Base-by-base conservation (phyloP, 805 yeast species). In the Cyberlindnera galapagoensis region DNA sequence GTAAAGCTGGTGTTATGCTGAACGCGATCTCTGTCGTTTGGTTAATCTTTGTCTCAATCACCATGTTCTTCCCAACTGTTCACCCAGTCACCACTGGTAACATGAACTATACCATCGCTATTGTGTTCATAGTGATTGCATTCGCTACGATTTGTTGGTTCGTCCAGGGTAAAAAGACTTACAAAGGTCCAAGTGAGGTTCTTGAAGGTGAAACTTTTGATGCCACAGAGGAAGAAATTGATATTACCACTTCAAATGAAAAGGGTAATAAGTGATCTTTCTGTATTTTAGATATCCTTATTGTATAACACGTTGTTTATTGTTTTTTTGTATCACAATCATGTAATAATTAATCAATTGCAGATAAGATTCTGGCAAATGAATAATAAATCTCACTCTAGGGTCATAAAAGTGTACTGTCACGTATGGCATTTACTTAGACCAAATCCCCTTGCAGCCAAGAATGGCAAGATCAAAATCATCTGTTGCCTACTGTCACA, bases 101-200 rank as follows among this genome's bases (percentile, higher is more conserved):
- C 30, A 51, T 51, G 56, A 49, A 51, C 35, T 51, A 51, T 30
- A 47, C 54, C 2, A 51, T 49, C n/a, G 51, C 46, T 9, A 43
- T 51, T 18, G 30, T 47, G 19, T 46, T 44, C 30, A 36, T 47
- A 21, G 53, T 46, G 11, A 33, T 51, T 16, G 36, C 38, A 7
- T 49, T 45, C 26, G 44, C 55, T 11, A 35, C 45, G 1, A 34
- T 47, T 26, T 43, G 49, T 13, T 51, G 50, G 44, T 31, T 44
- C 24, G 35, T 49, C 18, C 54, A 51, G 28, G 55, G 53, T 15
- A 33, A 34, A 10, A 49, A 47, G 42, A 49, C 53, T 3, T 51
- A 37, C 27, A 41, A 41, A 24, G 55, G 55, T 21, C 55, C 54
- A 26, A 30, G 42, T 24, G 53, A 48, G 13, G 47, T 43, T 13